phyloP scores from a whole-genome alignment of 768 basidiomycete genomes.

The Hygrocybe coccinea region DNA sequence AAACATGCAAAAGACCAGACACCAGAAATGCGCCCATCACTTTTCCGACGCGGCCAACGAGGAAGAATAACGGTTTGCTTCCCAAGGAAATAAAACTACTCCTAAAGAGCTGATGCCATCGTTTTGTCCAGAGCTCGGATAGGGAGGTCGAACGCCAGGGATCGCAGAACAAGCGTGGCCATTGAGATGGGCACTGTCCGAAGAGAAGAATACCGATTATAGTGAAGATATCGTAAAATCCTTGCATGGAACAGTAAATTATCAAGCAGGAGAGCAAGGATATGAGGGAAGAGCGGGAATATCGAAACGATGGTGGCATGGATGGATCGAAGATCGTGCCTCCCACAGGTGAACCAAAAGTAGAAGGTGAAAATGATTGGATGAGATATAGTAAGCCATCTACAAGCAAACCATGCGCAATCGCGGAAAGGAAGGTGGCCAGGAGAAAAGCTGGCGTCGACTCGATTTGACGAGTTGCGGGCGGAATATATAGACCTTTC shows the following conservation, averaged over 20 bases:
- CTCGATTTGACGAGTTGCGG: constrained; percentile 37
- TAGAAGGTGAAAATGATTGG: constrained; percentile 43
- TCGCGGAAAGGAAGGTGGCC: constrained; percentile 29
- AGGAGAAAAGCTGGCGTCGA: constrained; percentile 36
- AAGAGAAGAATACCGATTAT: constrained; percentile 44
- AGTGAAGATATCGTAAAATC: constrained; percentile 38
- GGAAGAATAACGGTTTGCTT: constrained; percentile 34
- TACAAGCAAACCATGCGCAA: constrained; percentile 36
- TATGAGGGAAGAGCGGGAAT: constrained; percentile 42
- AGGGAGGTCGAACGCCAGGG: constrained; percentile 59
- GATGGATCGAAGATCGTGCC: constrained; percentile 41
- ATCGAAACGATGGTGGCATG: constrained; percentile 32
- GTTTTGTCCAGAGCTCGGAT: constrained; percentile 53
- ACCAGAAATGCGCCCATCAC: constrained; percentile 55
- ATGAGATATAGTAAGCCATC: constrained; percentile 44
- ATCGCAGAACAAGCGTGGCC: constrained; percentile 58
- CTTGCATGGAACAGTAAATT: constrained; percentile 44
- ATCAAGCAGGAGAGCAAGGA: constrained; percentile 40
- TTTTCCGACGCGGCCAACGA: constrained; percentile 45
- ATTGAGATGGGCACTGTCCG: constrained; percentile 45
- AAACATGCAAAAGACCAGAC: constrained; percentile 58
- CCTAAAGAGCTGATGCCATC: constrained; percentile 71
- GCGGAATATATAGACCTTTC: constrained; percentile 36
- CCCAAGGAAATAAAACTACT: constrained; percentile 53
- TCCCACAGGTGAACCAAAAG: constrained; percentile 37